A percentile compares a stretch with the other conserved stretches of the same genome.
Conservation (phyloP, 768 basidiomycete genomes). For the Cystofilobasidium capitatum region DNA sequence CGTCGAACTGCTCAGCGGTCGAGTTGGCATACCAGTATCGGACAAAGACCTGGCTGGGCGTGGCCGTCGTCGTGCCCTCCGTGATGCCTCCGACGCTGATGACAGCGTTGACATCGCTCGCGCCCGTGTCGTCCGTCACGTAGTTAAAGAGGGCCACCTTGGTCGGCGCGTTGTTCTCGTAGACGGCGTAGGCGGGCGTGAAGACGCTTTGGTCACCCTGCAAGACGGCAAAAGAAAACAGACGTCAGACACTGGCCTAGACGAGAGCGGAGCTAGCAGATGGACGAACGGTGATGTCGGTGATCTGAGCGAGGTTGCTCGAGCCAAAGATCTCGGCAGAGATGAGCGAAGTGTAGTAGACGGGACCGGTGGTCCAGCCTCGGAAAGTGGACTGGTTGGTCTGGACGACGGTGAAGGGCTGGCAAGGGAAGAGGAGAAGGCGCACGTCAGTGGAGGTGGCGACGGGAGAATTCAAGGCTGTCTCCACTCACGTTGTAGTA, state of each 20-base stretch:
- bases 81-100: constrained; percentile 46
- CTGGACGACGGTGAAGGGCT: constrained; percentile 52
- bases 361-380: constrained; percentile 63
- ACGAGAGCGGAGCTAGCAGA: constrained; percentile 27
- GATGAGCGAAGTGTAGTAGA: constrained; percentile 64
- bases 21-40: constrained; percentile 44
- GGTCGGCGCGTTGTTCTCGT: constrained; percentile 56
- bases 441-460: neutral
- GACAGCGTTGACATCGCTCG: constrained; percentile 48
- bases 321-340: constrained; percentile 63
- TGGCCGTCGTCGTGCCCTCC: constrained; percentile 15
- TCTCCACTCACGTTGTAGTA: constrained; percentile 48
- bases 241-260: neutral
- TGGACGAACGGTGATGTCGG: constrained; percentile 55
- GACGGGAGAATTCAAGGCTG: neutral
- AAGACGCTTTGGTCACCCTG: constrained; percentile 42
- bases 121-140: constrained; percentile 53
- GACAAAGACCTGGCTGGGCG: constrained; percentile 43
- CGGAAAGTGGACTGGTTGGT: constrained; percentile 50
- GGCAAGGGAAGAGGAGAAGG: neutral
- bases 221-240: neutral
- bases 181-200: constrained; percentile 61
- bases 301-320: constrained; percentile 54
- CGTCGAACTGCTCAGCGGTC: constrained; percentile 52
- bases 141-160: constrained; percentile 66